Percentiles rank a stretch among this genome's conserved stretches.
phyloP scores from a whole-genome alignment of 2,329 filamentous ascomycete genomes.

The Pseudogymnoascus sp. region DNA sequence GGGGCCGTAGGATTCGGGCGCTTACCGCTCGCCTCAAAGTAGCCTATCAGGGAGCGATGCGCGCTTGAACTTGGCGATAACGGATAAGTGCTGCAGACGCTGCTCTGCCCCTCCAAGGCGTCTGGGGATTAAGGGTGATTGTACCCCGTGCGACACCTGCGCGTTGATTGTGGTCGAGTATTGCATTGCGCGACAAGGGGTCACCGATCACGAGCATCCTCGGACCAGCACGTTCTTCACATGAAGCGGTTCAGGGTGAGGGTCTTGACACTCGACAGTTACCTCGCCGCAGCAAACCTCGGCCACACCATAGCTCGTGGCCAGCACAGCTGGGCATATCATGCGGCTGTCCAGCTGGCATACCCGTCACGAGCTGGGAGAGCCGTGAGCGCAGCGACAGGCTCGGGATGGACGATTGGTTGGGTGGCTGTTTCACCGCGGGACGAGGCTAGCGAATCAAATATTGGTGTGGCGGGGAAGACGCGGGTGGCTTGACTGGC shows the following conservation, averaged over 20 bases:
- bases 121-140: constrained; percentile 3
- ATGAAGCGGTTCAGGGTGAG: background rate
- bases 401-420: background rate
- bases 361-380: background rate
- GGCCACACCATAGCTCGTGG: background rate
- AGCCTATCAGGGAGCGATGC: background rate
- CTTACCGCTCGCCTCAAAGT: background rate
- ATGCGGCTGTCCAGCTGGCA: constrained; percentile 3
- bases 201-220: background rate
- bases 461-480: constrained; percentile 3
- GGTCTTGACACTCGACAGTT: background rate
- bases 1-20: background rate
- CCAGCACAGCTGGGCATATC: constrained; percentile 1
- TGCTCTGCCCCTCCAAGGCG: background rate
- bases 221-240: background rate
- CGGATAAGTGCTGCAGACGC: background rate
- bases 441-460: constrained; percentile 2
- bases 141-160: background rate
- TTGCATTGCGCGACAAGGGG: background rate
- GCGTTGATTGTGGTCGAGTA: background rate
- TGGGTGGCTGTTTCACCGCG: background rate
- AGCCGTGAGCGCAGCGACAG: background rate
- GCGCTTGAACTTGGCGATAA: constrained; percentile 2
- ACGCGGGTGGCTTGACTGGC: constrained; percentile 3
- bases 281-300: constrained; percentile 3